These are phyloP conservation scores for Crithidia thermophila DNA, from an alignment of 208 protist genomes.

Conservation along the genomic window DNA sequence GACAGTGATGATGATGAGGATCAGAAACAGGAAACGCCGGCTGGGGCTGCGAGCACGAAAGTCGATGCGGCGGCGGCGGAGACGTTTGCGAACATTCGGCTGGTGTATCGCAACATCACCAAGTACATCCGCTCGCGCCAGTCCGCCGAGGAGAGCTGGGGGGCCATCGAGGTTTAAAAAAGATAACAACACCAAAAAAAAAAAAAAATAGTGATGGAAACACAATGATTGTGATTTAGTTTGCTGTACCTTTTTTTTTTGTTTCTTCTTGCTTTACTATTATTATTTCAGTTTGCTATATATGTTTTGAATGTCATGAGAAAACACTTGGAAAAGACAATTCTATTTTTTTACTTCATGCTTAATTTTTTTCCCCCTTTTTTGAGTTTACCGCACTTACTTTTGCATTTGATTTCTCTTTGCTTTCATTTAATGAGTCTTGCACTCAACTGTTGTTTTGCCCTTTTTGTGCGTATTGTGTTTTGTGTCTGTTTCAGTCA, in stretches of 20 bases:
- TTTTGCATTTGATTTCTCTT: background rate
- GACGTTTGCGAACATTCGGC: constrained; percentile 34
- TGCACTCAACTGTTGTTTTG: too few relatives aligned
- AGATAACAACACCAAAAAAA: too few relatives aligned
- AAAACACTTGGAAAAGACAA: too few relatives aligned
- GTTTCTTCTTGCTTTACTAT: background rate
- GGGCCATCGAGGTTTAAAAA: constrained; percentile 67
- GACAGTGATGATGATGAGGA: background rate
- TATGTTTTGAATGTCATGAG: too few relatives aligned
- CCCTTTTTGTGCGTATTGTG: too few relatives aligned
- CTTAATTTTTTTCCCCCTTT: constrained; percentile 17
- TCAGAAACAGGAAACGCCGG: background rate
- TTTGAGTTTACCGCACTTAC: constrained; percentile 13
- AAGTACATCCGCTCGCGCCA: constrained; percentile 75
- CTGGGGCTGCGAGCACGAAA: background rate
- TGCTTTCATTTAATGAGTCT: too few relatives aligned
- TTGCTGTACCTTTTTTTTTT: background rate
- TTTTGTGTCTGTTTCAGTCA: too few relatives aligned
- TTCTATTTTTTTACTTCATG: background rate
- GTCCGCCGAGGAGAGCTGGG: constrained; percentile 62
- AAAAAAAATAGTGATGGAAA: too few relatives aligned
- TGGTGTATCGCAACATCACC: constrained; percentile 72
- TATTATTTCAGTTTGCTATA: too few relatives aligned
- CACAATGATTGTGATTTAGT: too few relatives aligned
- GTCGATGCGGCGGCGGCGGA: constrained; percentile 5